Evolutionary conservation across 129 eudicot species (phyloP).

Genomic region (Escallonia rubra): DNA sequence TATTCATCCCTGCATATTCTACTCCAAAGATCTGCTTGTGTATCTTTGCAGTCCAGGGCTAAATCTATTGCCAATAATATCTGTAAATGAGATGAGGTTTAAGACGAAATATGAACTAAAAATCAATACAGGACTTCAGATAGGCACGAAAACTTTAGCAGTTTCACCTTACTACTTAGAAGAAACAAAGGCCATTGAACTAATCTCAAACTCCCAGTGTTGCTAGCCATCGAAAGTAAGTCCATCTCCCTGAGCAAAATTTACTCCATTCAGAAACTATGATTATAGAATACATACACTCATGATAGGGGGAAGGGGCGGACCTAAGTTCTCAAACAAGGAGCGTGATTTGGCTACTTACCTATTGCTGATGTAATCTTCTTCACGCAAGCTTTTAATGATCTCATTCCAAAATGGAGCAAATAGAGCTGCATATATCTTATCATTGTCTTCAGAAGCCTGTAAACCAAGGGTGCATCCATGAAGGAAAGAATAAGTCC

Average conservation of each 20-base stretch:
- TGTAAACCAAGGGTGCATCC: conserved; percentile 19
- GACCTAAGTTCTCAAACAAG: not conserved
- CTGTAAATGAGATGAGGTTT: conserved; percentile 32
- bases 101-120: conserved; percentile 8
- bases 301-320: too few species aligned
- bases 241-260: conserved; percentile 73
- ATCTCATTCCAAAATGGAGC: conserved; percentile 99
- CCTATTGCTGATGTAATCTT: conserved; percentile 94
- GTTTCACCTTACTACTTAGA: conserved; percentile 81
- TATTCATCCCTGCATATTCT: conserved; percentile 87
- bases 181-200: conserved; percentile 98
- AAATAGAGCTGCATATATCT: conserved; percentile 80
- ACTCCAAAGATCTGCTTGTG: conserved; percentile 86
- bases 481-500: conserved; percentile 13
- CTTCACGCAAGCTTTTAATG: conserved; percentile 90
- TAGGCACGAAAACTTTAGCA: not conserved
- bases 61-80: conserved; percentile 86
- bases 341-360: conserved; percentile 8
- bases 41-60: conserved; percentile 95
- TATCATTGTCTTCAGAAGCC: conserved; percentile 61
- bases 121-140: not conserved
- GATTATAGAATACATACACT: too few species aligned
- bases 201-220: conserved; percentile 70
- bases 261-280: not conserved
- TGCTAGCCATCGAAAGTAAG: conserved; percentile 94